Base-by-base conservation (phyloP, 768 basidiomycete species). In the Phaffia tasmanica region DNA sequence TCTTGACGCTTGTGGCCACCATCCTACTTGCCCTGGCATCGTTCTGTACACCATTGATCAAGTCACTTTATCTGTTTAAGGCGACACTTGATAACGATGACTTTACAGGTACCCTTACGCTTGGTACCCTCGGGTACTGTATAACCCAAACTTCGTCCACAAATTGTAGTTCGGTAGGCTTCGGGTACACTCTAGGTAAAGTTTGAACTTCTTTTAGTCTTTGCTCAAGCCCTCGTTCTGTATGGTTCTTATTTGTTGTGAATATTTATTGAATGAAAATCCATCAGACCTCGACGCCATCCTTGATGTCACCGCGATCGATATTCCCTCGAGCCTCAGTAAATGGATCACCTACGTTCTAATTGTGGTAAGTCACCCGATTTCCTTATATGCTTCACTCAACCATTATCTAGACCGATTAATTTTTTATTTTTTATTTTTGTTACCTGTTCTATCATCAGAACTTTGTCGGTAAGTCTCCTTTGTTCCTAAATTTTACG, bases 261-360 rank as follows among this genome's bases (percentile, higher is more conserved):
- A 54, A n/a, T 42, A 4, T 42, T 42, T 42, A 42, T 42, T 51
- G 23, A 51, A n/a, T n/a, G n/a, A 42, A 4, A 42, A 5, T 11
- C 35, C 35, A 42, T 42, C 68, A 93, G 91, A 97, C 72, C 83
- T 93, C 71, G 89, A 92, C 72, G 74, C 79, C 48, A 81, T 97
- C 1, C 83, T 95, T 42, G 88, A 86, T 7, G 68, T 76, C 23
- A 81, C 89, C 75, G 76, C 79, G 30, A 77, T 93, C 64, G 76
- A 89, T 71, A 88, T 97, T 60, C 90, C 92, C 1, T 79, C 84
- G 64, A 83, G 89, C 7, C 81, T 85, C 59, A 87, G 92, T 69
- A 94, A 95, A 79, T 97, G 93, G 89, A 79, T 97, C 74, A 98
- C 95, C 14, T 94, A 94, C 73, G 85, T 85, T 27, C 84, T 99